Conservation (phyloP, 1,284 basidiomycete genomes). For the Coniferiporia weirii region DNA sequence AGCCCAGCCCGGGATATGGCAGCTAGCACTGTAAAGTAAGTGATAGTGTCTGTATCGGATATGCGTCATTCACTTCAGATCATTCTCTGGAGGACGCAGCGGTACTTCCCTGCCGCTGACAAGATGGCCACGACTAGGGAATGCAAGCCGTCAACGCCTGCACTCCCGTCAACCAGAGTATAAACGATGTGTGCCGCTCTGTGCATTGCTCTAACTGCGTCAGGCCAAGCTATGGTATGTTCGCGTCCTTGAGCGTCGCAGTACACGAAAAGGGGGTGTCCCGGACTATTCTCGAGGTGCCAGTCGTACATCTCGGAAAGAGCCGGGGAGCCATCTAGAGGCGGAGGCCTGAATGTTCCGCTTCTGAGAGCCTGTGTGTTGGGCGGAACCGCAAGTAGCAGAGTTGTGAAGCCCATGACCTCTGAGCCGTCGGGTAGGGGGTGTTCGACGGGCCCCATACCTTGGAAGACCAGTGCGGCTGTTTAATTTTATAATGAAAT, state of each 20-base stretch:
- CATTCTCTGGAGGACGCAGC: background rate
- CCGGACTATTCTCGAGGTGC: constrained; percentile 29
- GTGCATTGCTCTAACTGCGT: constrained; percentile 24
- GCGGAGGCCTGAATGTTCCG: too few relatives aligned
- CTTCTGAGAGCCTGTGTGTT: too few relatives aligned
- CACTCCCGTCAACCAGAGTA: background rate
- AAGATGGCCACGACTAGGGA: constrained; percentile 21
- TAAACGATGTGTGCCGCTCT: constrained; percentile 21
- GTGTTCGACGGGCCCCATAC: too few relatives aligned
- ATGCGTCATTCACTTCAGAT: background rate
- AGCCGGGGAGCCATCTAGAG: constrained; percentile 31
- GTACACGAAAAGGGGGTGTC: constrained; percentile 33
- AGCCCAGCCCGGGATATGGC: constrained; percentile 30
- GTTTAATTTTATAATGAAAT: too few relatives aligned
- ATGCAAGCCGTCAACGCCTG: background rate
- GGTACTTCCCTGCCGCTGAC: constrained; percentile 22
- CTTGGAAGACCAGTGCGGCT: too few relatives aligned
- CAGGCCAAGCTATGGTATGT: constrained; percentile 25
- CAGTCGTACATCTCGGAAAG: constrained; percentile 34
- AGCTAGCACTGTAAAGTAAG: constrained; percentile 26
- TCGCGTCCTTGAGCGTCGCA: constrained; percentile 22
- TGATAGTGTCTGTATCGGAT: constrained; percentile 29
- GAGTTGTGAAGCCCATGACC: too few relatives aligned
- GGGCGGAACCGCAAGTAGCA: too few relatives aligned
- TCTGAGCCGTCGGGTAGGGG: too few relatives aligned